Conservation (phyloP, 2,329 filamentous ascomycete genomes). For the Nigrospora osmanthi region DNA sequence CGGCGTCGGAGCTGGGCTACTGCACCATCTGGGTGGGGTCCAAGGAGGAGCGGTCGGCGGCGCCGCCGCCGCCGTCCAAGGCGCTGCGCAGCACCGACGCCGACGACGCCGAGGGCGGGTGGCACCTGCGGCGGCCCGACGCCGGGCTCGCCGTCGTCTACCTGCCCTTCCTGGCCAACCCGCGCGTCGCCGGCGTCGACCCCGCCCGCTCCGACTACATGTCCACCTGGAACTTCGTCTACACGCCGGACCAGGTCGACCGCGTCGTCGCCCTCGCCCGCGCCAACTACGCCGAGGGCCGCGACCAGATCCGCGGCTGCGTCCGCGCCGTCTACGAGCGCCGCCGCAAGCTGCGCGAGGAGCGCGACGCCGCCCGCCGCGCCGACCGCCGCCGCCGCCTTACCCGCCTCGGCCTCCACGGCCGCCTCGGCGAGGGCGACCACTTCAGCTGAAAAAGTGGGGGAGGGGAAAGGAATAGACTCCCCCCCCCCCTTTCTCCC, state of each 20-base stretch:
- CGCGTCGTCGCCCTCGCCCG: slow-evolving; percentile 72
- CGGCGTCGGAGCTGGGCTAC: slow-evolving; percentile 64
- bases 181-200: slow-evolving; percentile 72
- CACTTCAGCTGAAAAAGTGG: slow-evolving; percentile 49
- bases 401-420: slow-evolving; percentile 41
- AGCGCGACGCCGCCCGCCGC: slow-evolving; percentile 34
- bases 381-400: slow-evolving; percentile 35
- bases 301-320: slow-evolving; percentile 67
- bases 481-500: too few relatives aligned
- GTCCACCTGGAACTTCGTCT: slow-evolving; percentile 97
- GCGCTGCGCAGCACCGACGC: slow-evolving; percentile 55
- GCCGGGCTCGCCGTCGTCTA: slow-evolving; percentile 88
- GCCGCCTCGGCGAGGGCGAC: slow-evolving; percentile 54
- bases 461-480: too few relatives aligned
- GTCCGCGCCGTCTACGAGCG: slow-evolving; percentile 88
- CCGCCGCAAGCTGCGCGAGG: slow-evolving; percentile 64
- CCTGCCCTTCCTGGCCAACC: slow-evolving; percentile 80
- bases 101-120: slow-evolving; percentile 48
- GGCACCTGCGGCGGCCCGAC: slow-evolving; percentile 64
- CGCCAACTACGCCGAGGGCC: slow-evolving; percentile 81
- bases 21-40: slow-evolving; percentile 95
- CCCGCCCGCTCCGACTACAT: slow-evolving; percentile 79
- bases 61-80: slow-evolving; percentile 41
- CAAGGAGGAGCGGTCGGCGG: slow-evolving; percentile 61
- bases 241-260: slow-evolving; percentile 85